Evolutionary conservation across 2,329 filamentous ascomycete species (phyloP), one percentile per base, ranked within the genome.

Genomic region (Akanthomyces lecanii): DNA sequence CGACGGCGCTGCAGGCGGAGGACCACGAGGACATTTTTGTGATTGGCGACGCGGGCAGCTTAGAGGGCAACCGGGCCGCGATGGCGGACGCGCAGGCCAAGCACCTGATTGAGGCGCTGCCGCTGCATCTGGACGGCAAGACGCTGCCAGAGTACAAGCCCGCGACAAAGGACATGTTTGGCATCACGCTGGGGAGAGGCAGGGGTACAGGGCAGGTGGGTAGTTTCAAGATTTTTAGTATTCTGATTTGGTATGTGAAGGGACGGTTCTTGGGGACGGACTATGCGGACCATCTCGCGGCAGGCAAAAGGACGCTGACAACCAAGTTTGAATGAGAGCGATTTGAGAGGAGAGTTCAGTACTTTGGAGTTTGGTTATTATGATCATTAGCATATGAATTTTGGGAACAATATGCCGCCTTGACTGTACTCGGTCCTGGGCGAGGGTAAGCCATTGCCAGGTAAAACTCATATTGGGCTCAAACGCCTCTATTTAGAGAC

Each of bases 21-120:
- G 73, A 72, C 1, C 65, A 77, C 64, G 58, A 66, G 10, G 77
- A 80, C 68, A 72, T 82, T 56, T 82, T 81, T 67, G 72, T 79
- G 21, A 61, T 78, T 4, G 80, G 80, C 36, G 80, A 82, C 62
- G 76, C 71, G 0, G 78, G 78, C 10, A 74, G 73, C 66, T 71
- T 81, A 21, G 76, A 81, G 67, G 63, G 55, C 2, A 67, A 69
- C 36, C 77, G 76, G 64, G 71, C 71, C 0, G 58, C 66, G 5
- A 48, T 68, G 28, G 72, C 74, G 12, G 74, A 76, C 38, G 52
- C 68, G 2, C 78, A 79, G 69, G 58, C 69, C 4, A 60, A 64
- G 23, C 72, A 78, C 61, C 65, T 77, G 28, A 66, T 75, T 67
- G 75, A 75, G 68, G 66, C 66, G 2, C 69, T 78, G 18, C 71